These are phyloP conservation scores for Cucumis cinereus DNA, from an alignment of 306 rosid genomes.

Conservation along the genomic window DNA sequence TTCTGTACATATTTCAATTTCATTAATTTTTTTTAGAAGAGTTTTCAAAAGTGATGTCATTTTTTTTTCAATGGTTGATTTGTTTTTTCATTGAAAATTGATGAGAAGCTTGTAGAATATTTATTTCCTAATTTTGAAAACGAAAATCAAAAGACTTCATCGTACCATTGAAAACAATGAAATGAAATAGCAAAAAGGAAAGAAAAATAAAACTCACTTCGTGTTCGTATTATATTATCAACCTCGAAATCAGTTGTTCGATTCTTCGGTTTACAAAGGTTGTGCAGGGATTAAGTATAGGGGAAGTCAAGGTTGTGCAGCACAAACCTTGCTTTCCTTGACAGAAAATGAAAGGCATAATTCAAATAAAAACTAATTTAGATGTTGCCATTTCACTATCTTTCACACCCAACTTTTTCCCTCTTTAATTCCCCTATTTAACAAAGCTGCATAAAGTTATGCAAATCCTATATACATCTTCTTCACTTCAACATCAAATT, in stretches of 20 bases:
- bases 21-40: too few relatives aligned
- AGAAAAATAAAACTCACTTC: too few relatives aligned
- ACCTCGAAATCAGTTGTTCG: too few relatives aligned
- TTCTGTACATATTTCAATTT: too few relatives aligned
- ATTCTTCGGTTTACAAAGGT: too few relatives aligned
- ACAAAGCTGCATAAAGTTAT: neutral
- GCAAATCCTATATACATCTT: too few relatives aligned
- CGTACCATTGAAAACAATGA: neutral
- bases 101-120: neutral
- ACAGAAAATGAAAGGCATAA: conserved; percentile 4
- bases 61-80: too few relatives aligned
- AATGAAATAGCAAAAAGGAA: neutral
- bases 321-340: neutral
- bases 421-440: neutral
- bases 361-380: neutral
- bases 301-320: neutral
- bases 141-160: neutral
- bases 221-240: too few relatives aligned
- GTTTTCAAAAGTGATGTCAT: too few relatives aligned
- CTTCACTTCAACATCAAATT: neutral
- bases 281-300: neutral
- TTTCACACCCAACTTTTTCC: neutral
- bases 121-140: neutral
- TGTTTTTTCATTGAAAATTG: too few relatives aligned
- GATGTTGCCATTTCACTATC: neutral